These are phyloP conservation scores for Aphanocladium album DNA, from an alignment of 2,329 filamentous ascomycete species.

Conservation along the genomic window DNA sequence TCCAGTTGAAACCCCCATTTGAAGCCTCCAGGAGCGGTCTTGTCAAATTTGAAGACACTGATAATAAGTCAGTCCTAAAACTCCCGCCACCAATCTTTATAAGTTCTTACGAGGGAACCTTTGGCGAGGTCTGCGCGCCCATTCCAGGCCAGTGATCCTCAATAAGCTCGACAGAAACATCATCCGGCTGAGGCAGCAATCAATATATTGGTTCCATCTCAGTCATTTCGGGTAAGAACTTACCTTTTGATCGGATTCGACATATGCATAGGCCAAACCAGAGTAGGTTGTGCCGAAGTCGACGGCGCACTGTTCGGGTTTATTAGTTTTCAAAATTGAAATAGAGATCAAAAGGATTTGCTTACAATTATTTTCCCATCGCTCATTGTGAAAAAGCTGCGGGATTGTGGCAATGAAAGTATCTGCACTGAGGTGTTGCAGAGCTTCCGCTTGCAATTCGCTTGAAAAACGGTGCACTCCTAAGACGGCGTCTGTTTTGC, in stretches of 20 bases:
- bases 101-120: background rate
- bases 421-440: background rate
- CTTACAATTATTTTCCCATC: background rate
- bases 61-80: background rate
- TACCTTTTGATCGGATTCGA: background rate
- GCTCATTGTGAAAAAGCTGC: background rate
- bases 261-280: background rate
- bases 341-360: background rate
- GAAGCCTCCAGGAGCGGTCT: background rate
- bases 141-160: background rate
- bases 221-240: background rate
- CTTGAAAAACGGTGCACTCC: too few species aligned
- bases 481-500: too few species aligned
- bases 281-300: background rate
- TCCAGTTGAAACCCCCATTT: background rate
- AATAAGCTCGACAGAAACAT: background rate
- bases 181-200: background rate
- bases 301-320: background rate
- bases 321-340: background rate
- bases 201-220: background rate
- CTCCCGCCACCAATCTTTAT: background rate
- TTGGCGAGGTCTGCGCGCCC: background rate
- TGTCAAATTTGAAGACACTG: background rate
- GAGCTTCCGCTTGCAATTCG: too few species aligned
- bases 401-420: background rate